Evolutionary conservation across 768 basidiomycete species (phyloP).

Genomic region (Lyophyllum semitale): DNA sequence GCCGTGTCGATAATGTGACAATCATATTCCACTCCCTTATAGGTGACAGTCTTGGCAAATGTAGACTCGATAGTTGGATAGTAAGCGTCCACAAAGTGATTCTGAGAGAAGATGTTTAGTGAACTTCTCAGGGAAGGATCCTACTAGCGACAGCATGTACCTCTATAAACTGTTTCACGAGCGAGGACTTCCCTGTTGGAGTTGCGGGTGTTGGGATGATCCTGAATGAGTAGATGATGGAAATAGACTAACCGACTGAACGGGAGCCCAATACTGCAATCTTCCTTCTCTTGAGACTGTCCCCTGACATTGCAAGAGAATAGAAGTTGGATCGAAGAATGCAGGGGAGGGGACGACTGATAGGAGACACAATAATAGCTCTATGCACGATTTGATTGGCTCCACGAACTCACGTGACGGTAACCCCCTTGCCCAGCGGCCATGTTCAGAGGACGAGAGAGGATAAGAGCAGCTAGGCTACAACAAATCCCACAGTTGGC

Average conservation of each 20-base stretch:
- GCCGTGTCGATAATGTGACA: conserved; percentile 99
- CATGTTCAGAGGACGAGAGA: background rate
- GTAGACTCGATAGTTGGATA: conserved; percentile 95
- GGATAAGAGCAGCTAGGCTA: background rate
- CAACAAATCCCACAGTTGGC: background rate
- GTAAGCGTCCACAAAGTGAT: conserved; percentile 89
- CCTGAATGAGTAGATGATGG: conserved; percentile 1
- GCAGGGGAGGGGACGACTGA: conserved; percentile 7
- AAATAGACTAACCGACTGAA: conserved; percentile 71
- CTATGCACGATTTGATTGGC: conserved; percentile 16
- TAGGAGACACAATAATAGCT: conserved; percentile 13
- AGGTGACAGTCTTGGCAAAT: conserved; percentile 80
- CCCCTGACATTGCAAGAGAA: conserved; percentile 22
- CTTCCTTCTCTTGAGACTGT: conserved; percentile 75
- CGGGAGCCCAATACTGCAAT: conserved; percentile 89
- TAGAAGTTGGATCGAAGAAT: conserved; percentile 10
- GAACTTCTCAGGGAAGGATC: background rate
- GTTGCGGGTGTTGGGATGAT: conserved; percentile 1
- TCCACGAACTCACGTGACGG: conserved; percentile 11
- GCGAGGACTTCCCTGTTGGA: conserved; percentile 86
- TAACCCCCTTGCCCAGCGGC: background rate
- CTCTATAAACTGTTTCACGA: conserved; percentile 93
- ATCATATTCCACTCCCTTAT: conserved; percentile 89
- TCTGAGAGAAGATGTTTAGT: conserved; percentile 30
- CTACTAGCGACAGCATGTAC: conserved; percentile 20